These are phyloP conservation scores for Fomitopsis pinicola DNA, from an alignment of 1,284 basidiomycete genomes.

Conservation along the genomic window DNA sequence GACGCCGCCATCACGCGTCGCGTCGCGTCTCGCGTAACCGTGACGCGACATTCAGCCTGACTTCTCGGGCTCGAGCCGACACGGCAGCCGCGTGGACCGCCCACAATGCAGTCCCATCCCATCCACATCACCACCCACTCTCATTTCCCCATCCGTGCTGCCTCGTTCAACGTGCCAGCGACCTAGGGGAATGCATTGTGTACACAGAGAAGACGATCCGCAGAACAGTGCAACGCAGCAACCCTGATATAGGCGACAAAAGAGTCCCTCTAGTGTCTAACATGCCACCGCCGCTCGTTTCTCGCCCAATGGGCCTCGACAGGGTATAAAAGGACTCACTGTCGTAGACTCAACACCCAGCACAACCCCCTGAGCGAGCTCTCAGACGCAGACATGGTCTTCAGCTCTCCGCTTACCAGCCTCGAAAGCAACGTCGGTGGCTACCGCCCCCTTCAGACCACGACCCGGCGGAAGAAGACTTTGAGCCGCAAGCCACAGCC, in stretches of 20 bases:
- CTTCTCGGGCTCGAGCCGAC: not conserved
- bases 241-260: not conserved
- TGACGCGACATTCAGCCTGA: not conserved
- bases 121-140: not conserved
- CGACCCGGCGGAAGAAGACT: too few relatives aligned
- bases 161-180: not conserved
- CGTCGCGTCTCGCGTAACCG: not conserved
- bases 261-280: not conserved
- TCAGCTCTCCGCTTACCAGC: not conserved
- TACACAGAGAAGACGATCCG: not conserved
- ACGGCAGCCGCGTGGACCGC: not conserved
- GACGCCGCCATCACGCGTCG: not conserved
- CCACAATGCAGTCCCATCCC: not conserved
- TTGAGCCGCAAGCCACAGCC: too few relatives aligned
- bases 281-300: not conserved
- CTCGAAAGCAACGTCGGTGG: not conserved
- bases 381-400: not conserved
- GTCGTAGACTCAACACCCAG: not conserved
- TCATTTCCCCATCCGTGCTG: too few relatives aligned
- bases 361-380: too few relatives aligned
- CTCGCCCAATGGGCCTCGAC: not conserved
- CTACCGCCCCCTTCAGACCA: not conserved
- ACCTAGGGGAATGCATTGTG: not conserved
- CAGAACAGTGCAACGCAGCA: not conserved
- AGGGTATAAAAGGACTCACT: not conserved